Evolutionary conservation across 306 rosid species (phyloP), one percentile per base, ranked within the genome.

Genomic region (Casuarina cunninghamiana): DNA sequence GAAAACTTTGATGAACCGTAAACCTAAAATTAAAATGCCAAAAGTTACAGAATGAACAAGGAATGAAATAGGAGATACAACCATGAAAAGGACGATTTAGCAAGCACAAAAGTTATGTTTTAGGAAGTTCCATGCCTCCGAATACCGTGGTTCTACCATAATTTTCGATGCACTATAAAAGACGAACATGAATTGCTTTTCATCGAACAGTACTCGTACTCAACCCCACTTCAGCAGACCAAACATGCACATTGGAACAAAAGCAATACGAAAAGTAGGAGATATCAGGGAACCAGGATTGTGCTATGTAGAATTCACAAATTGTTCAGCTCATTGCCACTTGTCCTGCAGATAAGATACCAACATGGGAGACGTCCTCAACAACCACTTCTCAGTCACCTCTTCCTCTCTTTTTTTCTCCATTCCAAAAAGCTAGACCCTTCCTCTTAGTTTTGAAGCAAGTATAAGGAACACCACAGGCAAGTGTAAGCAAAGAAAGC

Each of bases 301-400:
- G 16, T 21, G 65, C 65, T 8, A 58, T 58, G 65, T 26, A 48
- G 51, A 48, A 37, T 32, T 61, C 41, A 9, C 3, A 1, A 35
- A 37, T 62, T 35, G 15, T 8, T 3, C 69, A 37, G 69, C 16
- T 77, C 68, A 49, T 72, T 66, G 63, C 76, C 49, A 75, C 78
- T 81, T 37, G 2, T 74, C 79, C 53, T 48, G 69, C 69, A 72
- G 50, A 77, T 19, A 70, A 69, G 77, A 83, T 13, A 75, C 41
- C 77, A 60, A 79, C 83, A 38, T 13, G 77, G 37, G 72, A 65
- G 51, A 65, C 65, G 5, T 48, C 12, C 15, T 73, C 72, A 73
- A 61, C 65, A 51, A 46, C 7, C 7, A 26, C 32, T 26, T 26
- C 32, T 26, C 32, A 26, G 0, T 1, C 32, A 26, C 32, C 32